phyloP scores from a whole-genome alignment of 805 yeast species.

The Teunomyces stri region DNA sequence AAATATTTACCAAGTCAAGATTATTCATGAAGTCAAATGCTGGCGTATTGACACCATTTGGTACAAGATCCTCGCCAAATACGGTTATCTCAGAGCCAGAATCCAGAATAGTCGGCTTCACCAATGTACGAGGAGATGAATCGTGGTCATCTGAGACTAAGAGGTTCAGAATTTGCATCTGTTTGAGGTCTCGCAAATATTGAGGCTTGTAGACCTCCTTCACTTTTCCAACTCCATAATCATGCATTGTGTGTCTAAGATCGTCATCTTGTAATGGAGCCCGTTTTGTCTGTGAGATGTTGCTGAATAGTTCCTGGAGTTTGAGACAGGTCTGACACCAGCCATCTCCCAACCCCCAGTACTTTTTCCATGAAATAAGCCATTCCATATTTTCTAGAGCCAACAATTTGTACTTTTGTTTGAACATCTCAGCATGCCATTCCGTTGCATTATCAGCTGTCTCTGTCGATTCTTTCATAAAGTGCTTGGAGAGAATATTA shows the following conservation, averaged over 20 bases:
- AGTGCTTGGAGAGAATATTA: slow-evolving; percentile 14
- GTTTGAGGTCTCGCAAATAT: slow-evolving; percentile 7
- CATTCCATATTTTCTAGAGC: slow-evolving; percentile 21
- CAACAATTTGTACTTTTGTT: slow-evolving; percentile 17
- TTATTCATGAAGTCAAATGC: slow-evolving; percentile 16
- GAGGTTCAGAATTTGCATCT: slow-evolving; percentile 14
- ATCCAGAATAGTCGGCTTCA: neutral
- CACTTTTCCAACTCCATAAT: slow-evolving; percentile 30
- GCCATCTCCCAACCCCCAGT: slow-evolving; percentile 29
- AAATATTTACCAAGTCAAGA: slow-evolving; percentile 15
- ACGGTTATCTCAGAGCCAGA: neutral
- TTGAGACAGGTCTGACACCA: slow-evolving; percentile 27
- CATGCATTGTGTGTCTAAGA: slow-evolving; percentile 25
- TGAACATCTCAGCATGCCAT: slow-evolving; percentile 8
- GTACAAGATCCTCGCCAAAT: neutral
- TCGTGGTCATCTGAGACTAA: slow-evolving; percentile 6
- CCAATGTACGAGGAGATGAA: neutral
- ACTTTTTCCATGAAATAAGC: slow-evolving; percentile 23
- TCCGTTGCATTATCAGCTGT: neutral
- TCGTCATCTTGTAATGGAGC: slow-evolving; percentile 17
- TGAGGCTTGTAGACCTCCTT: slow-evolving; percentile 17
- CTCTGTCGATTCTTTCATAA: neutral
- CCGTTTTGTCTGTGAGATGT: slow-evolving; percentile 8
- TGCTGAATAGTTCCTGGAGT: slow-evolving; percentile 21
- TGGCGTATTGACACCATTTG: slow-evolving; percentile 10